Evolutionary conservation across 1,284 basidiomycete genomes (phyloP).

Genomic region (Apiotrichum mycotoxinovorans): DNA sequence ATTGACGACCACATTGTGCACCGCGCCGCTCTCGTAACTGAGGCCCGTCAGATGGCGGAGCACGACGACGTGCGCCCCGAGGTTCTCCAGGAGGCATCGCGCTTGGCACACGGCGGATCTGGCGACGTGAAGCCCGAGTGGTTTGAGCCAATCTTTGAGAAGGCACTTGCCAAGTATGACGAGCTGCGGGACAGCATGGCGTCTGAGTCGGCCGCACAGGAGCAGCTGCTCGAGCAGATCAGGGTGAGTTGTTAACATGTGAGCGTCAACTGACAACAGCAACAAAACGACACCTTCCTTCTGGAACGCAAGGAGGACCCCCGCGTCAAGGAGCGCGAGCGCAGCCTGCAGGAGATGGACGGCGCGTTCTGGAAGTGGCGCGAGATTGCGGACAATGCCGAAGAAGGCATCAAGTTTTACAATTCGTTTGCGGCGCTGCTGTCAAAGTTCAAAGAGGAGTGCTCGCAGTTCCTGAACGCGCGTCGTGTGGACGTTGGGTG

Average conservation of each 20-base stretch:
- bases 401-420: constrained; percentile 90
- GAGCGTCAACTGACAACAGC: constrained; percentile 51
- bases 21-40: constrained; percentile 62
- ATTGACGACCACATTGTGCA: constrained; percentile 68
- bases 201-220: constrained; percentile 62
- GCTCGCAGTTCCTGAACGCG: constrained; percentile 67
- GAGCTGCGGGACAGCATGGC: constrained; percentile 64
- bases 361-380: constrained; percentile 82
- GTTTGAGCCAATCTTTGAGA: constrained; percentile 78
- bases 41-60: constrained; percentile 63
- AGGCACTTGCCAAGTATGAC: constrained; percentile 76
- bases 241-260: constrained; percentile 55
- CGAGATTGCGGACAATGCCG: constrained; percentile 77
- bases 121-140: constrained; percentile 73
- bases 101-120: constrained; percentile 53
- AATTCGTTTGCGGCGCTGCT: constrained; percentile 71
- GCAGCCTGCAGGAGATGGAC: constrained; percentile 80
- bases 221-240: constrained; percentile 63
- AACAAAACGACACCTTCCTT: constrained; percentile 70
- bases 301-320: constrained; percentile 74
- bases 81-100: constrained; percentile 66
- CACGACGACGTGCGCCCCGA: constrained; percentile 72
- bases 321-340: constrained; percentile 74
- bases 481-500: constrained; percentile 59
- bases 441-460: constrained; percentile 67